Evolutionary conservation across 1,139 yeast species (phyloP), one percentile per base, ranked within the genome.

Genomic region (Protomyces lactucae-debilis): DNA sequence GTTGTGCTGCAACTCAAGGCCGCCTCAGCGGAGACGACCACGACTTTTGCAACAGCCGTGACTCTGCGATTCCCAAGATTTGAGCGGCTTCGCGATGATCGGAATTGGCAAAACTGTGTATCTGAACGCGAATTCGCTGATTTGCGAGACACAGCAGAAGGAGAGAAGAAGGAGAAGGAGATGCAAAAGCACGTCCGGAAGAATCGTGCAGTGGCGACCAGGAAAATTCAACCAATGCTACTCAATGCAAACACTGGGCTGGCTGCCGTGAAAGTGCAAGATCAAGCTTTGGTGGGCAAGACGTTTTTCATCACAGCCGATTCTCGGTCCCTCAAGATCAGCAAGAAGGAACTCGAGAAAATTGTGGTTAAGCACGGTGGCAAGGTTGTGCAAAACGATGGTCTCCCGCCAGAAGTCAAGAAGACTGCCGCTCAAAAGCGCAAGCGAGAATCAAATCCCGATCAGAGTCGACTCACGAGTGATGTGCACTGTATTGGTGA

Each of bases 1-100:
- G 72, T 91, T 1, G 95, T 92, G 0, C 73, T 93, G n/a, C 96
- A 91, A 72, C 83, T 92, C 9, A 89, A 88, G 72, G 96, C 96
- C 0, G 78, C 96, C 51, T 85, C 92, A 4, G 79, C 90, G 14
- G 76, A 66, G 18, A 77, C 69, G 73, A 82, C 64, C 72, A 80
- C 46, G 65, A 76, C n/a, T 57, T 91, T 84, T 71, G 85, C 85
- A 0, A 83, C 85, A 0, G 87, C 85, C 0, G 79, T 86, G 3
- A 88, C 97, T 0, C 77, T 93, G 32, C 83, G 90, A 68, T 87
- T 88, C 70, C 88, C 93, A 0, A 85, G 90, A 72, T 87, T 92
- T 71, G 79, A 87, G 56, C 71, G 81, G 8, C 78, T 92, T 0
- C 75, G 98, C 57, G 79, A 80, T 1, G 97, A 93, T 72, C 90